A percentile compares a stretch with the other conserved stretches of the same genome.
phyloP scores from a whole-genome alignment of 1,284 basidiomycete genomes.

The Puccinia horiana region DNA sequence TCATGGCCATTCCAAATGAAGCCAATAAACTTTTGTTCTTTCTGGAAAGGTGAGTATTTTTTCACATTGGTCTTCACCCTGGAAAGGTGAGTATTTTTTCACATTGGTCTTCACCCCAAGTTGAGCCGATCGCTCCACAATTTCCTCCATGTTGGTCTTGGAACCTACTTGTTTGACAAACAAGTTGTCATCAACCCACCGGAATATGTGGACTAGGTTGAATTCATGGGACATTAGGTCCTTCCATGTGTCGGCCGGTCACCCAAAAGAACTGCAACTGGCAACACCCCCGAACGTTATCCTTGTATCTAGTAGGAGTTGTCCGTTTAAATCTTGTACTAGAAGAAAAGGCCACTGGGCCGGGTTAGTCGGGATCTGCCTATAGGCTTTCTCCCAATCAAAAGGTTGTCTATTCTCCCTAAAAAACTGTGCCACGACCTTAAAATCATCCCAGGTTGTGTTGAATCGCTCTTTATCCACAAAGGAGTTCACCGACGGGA shows the following conservation, averaged over 20 bases:
- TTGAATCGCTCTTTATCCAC: neutral
- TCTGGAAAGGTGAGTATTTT: too few relatives aligned
- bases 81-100: too few relatives aligned
- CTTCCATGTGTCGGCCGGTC: conserved; percentile 14
- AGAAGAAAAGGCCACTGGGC: neutral
- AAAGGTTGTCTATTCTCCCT: neutral
- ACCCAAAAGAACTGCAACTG: conserved; percentile 3
- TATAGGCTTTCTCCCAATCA: too few relatives aligned
- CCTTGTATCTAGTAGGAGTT: too few relatives aligned
- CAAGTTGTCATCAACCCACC: neutral
- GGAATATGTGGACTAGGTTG: neutral
- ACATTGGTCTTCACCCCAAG: neutral
- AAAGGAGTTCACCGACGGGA: neutral
- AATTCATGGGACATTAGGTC: neutral
- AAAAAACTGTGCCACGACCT: neutral
- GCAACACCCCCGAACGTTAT: neutral
- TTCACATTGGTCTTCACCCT: too few relatives aligned
- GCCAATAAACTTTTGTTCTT: too few relatives aligned
- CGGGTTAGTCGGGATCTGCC: neutral
- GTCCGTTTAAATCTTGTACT: neutral
- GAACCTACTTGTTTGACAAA: neutral
- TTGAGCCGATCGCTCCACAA: neutral
- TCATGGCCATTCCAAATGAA: too few relatives aligned
- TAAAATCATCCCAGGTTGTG: conserved; percentile 17
- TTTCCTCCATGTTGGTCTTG: neutral